Evolutionary conservation across 306 rosid species (phyloP), one percentile per base, ranked within the genome.

Genomic region (Vicia faba): DNA sequence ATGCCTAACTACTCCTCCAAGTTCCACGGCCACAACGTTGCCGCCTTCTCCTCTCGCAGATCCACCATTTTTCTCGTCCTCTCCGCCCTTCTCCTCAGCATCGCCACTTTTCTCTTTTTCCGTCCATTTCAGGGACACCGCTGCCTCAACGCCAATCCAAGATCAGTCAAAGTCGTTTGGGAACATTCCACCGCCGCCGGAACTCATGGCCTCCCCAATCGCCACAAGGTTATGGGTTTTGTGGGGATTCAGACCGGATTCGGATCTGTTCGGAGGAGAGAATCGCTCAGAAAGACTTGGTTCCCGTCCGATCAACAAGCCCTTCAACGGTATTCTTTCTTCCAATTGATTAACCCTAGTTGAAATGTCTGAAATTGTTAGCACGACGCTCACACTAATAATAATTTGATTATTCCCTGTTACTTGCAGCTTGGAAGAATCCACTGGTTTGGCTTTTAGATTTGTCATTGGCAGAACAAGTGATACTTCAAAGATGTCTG

Each of bases 361-460:
- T 33, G 2, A 33, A 33, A 33, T 33, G 8, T 33, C 9, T 40
- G 45, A 40, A 40, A 3, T 11, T 40, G 12, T 20, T 20, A 25
- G 2, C 28, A 25, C 28, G 28, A 25, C 28, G 2, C 28, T 25
- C 0, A 25, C 8, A 3, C n/a, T 39, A n/a, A 12, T 40, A 40
- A 10, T 11, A 11, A 10, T 0, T 40, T 11, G 18, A 25, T 33
- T 33, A 20, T 20, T 8, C 1, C 1, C 38, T 33, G 9, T 81
- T 76, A 66, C 74, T 77, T 75, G 89, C 87, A 95, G 97, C 35
- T 84, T 95, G 87, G 97, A 95, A 82, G 97, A 95, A 75, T 87
- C 99, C 50, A 90, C 99, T 65, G 99, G 99, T 44, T 76, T 95
- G 78, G 89, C 96, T 43, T 86, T 95, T 79, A 85, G 96, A 81